These are phyloP conservation scores for Phylloboletellus chloephorus DNA, from an alignment of 1,284 basidiomycete genomes.

Conservation along the genomic window DNA sequence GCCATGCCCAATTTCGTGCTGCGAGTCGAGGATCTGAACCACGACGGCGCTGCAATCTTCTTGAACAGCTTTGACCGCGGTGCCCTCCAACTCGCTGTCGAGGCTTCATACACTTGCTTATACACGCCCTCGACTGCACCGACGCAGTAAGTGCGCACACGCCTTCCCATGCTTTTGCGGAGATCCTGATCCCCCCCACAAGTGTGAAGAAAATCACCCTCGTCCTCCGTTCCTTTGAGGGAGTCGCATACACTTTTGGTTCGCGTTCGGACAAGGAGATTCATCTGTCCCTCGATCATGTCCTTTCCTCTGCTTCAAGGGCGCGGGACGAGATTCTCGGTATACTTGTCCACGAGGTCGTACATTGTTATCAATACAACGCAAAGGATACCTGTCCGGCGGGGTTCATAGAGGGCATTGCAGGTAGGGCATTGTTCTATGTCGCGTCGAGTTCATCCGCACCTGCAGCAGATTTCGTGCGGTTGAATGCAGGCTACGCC, in stretches of 20 bases:
- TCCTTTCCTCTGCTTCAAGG: conserved; percentile 41
- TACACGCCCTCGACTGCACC: conserved; percentile 57
- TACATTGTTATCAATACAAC: conserved; percentile 71
- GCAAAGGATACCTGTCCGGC: conserved; percentile 53
- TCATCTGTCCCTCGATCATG: conserved; percentile 61
- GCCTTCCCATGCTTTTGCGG: neutral
- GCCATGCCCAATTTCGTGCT: conserved; percentile 54
- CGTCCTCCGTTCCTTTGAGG: conserved; percentile 57
- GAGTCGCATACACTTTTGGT: conserved; percentile 61
- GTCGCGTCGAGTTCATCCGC: conserved; percentile 1
- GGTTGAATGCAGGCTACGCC: conserved; percentile 48
- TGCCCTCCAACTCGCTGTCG: conserved; percentile 47
- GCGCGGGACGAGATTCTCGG: conserved; percentile 58
- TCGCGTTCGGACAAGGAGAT: conserved; percentile 59
- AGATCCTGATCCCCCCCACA: conserved; percentile 7
- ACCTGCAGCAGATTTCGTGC: conserved; percentile 56
- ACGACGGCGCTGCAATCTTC: conserved; percentile 55
- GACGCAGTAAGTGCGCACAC: conserved; percentile 41
- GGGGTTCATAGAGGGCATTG: conserved; percentile 68
- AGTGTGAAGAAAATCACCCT: conserved; percentile 53
- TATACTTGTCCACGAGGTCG: conserved; percentile 62
- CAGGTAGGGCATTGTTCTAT: conserved; percentile 41
- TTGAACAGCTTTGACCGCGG: conserved; percentile 45
- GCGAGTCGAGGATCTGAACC: conserved; percentile 52
- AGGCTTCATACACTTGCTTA: conserved; percentile 51